Percentiles rank a stretch among this genome's conserved stretches.
Evolutionary conservation across 306 rosid species (phyloP).

Genomic region (Vigna nakashimae): DNA sequence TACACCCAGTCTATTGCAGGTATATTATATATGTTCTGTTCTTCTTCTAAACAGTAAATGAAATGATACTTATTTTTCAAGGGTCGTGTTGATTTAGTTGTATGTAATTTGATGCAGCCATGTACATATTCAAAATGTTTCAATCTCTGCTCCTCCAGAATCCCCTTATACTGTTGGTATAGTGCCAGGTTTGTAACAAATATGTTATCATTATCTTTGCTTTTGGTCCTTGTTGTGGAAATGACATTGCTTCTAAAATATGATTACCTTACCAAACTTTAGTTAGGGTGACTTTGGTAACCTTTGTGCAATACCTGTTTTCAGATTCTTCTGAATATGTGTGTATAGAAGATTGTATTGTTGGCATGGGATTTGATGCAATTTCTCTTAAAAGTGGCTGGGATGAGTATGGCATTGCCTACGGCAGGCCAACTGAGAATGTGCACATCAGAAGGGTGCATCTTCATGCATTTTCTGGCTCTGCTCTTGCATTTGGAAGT

Average conservation of each 20-base stretch:
- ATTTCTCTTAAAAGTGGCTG: slow-evolving; percentile 96
- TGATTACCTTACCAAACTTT: background rate
- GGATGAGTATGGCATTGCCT: slow-evolving; percentile 92
- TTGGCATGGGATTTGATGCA: slow-evolving; percentile 80
- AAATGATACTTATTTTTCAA: background rate
- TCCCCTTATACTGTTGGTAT: slow-evolving; percentile 88
- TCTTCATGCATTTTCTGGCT: slow-evolving; percentile 75
- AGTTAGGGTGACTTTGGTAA: slow-evolving; percentile 26
- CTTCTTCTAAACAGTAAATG: slow-evolving; percentile 28
- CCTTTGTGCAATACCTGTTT: slow-evolving; percentile 43
- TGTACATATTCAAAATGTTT: slow-evolving; percentile 81
- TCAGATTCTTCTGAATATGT: slow-evolving; percentile 91
- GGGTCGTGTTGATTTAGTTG: slow-evolving; percentile 25
- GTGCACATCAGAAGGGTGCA: slow-evolving; percentile 82
- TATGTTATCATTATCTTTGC: background rate
- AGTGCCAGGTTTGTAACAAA: slow-evolving; percentile 81
- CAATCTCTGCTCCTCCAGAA: slow-evolving; percentile 77
- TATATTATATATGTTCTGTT: slow-evolving; percentile 32
- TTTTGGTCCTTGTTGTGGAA: slow-evolving; percentile 13
- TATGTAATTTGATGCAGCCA: slow-evolving; percentile 65
- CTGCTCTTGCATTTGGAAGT: slow-evolving; percentile 91
- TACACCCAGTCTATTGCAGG: slow-evolving; percentile 99
- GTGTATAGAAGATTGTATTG: slow-evolving; percentile 86
- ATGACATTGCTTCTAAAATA: slow-evolving; percentile 16
- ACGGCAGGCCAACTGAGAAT: slow-evolving; percentile 82